Conservation (phyloP, 257 asterid species). For the Solanum chmielewskii region DNA sequence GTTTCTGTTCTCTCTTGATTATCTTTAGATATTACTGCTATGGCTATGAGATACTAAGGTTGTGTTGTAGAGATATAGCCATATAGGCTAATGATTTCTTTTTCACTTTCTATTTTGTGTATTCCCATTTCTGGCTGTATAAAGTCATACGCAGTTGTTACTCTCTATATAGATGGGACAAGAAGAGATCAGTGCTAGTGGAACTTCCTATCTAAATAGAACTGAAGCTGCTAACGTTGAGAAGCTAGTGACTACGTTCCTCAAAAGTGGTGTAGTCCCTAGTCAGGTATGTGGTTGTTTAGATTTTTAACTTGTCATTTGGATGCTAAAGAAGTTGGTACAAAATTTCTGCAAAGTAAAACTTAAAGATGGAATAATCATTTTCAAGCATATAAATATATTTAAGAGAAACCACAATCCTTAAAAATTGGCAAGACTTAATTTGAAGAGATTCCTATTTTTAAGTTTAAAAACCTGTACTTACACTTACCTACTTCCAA, state of each 20-base stretch:
- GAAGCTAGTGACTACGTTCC: slow-evolving; percentile 88
- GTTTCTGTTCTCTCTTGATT: not conserved
- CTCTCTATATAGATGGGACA: slow-evolving; percentile 79
- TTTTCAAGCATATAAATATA: not conserved
- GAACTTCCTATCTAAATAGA: slow-evolving; percentile 90
- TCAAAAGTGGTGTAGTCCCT: slow-evolving; percentile 97
- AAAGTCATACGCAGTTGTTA: not conserved
- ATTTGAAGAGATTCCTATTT: slow-evolving; percentile 1
- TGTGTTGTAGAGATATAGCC: not conserved
- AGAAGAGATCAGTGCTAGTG: slow-evolving; percentile 99
- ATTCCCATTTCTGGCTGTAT: not conserved
- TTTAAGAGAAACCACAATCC: not conserved
- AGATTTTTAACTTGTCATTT: not conserved
- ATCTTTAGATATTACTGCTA: not conserved
- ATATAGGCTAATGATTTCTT: not conserved
- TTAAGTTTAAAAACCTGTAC: not conserved
- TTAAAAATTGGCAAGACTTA: not conserved
- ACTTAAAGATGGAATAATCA: not conserved
- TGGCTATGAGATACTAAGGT: not conserved
- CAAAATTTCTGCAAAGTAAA: not conserved
- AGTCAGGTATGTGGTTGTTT: slow-evolving; percentile 45
- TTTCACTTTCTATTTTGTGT: not conserved
- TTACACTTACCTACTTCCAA: not conserved
- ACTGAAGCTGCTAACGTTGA: slow-evolving; percentile 98
- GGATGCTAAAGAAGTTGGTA: not conserved